A percentile compares a stretch with the other conserved stretches of the same genome.
Evolutionary conservation across 345 rosid genomes (phyloP).

Genomic region (Eucalyptus victrix): DNA sequence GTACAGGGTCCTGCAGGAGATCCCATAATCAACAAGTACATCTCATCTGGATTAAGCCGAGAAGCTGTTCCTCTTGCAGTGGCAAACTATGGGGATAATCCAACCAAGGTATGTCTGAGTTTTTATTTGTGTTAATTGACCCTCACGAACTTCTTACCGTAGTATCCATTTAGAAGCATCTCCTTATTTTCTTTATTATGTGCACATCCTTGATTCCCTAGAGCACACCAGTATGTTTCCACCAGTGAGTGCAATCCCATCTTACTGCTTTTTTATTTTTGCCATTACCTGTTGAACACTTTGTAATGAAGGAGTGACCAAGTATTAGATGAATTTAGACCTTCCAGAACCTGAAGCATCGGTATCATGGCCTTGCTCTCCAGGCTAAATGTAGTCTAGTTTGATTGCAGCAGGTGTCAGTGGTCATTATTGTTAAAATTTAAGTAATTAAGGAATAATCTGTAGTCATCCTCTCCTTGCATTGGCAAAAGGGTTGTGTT

Average conservation of each 20-base stretch:
- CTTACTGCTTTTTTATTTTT: not conserved
- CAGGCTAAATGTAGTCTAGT: not conserved
- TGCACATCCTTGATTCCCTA: not conserved
- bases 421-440: not conserved
- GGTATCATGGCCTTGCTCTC: not conserved
- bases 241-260: not conserved
- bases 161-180: not conserved
- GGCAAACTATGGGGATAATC: conserved; percentile 82
- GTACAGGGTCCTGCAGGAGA: conserved; percentile 50
- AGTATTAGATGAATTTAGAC: not conserved
- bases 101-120: conserved; percentile 40
- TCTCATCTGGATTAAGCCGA: conserved; percentile 49
- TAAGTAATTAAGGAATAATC: not conserved
- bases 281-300: not conserved
- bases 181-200: not conserved
- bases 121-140: not conserved
- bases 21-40: conserved; percentile 56
- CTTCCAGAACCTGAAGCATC: not conserved
- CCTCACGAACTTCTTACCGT: not conserved
- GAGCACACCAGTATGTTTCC: not conserved
- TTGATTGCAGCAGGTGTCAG: not conserved
- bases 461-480: not conserved
- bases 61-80: conserved; percentile 69
- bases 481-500: not conserved
- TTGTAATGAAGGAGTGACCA: not conserved